These are phyloP conservation scores for Sophora flavescens DNA, from an alignment of 306 rosid genomes.

Conservation along the genomic window DNA sequence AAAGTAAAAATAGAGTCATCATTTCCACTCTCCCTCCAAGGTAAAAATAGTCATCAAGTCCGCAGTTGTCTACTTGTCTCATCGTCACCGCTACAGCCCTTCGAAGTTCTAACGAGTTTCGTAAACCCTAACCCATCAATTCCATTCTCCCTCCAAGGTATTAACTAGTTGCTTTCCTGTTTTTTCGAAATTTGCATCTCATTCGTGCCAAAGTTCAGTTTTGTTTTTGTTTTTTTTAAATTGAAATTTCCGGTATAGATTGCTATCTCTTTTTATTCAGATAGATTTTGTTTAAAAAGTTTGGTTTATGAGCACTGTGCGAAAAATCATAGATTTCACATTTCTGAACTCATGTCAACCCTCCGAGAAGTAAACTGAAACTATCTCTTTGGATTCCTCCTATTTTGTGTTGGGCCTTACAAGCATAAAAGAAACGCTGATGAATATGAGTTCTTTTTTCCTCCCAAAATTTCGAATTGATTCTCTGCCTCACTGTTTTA, in stretches of 20 bases:
- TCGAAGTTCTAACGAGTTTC: constrained; percentile 58
- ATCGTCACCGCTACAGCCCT: constrained; percentile 43
- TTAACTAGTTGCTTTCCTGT: neutral
- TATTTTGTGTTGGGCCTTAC: too few relatives aligned
- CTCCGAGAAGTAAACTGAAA: too few relatives aligned
- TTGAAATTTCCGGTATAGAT: neutral
- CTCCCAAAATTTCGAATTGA: neutral
- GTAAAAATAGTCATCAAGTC: too few relatives aligned
- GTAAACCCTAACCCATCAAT: constrained; percentile 46
- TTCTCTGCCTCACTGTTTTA: neutral
- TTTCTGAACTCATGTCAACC: neutral
- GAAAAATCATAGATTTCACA: neutral
- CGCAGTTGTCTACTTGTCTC: too few relatives aligned
- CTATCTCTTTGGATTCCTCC: too few relatives aligned
- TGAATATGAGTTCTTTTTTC: neutral
- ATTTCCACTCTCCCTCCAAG: too few relatives aligned
- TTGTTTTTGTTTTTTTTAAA: neutral
- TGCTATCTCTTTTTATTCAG: neutral
- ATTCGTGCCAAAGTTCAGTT: neutral
- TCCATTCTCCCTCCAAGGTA: constrained; percentile 37
- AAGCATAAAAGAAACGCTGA: too few relatives aligned
- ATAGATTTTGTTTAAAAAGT: constrained; percentile 4
- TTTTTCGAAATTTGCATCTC: constrained; percentile 1
- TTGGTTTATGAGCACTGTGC: neutral
- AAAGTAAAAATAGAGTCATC: constrained; percentile 17